Base-by-base conservation (phyloP, 2,329 filamentous ascomycete species). In the Fusarium beomiforme region DNA sequence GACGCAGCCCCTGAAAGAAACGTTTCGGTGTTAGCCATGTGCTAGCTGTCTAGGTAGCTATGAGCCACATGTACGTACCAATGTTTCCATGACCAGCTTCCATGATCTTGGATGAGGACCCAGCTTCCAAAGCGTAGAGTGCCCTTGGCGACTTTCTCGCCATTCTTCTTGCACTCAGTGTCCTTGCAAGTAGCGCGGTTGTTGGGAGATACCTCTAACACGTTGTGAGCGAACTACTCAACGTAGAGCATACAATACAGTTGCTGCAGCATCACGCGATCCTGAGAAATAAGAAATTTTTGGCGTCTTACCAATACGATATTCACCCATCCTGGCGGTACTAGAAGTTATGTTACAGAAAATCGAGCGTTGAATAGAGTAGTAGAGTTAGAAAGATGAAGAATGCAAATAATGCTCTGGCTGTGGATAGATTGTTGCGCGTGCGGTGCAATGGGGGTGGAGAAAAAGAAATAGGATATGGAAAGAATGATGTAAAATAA, bases 41-140 rank as follows among this genome's bases (percentile, higher is more conserved):
- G 24, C 33, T 50, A 53, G n/a, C 16, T 39, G 19, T n/a, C 53
- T 36, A 34, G 41, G 19, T 42, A 34, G 41, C n/a, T 42, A 54
- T 16, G 49, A 43, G 10, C 43, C 21, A 50, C 19, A 53, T 16
- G 43, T 37, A 75, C 87, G 78, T 86, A 97, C 95, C 95, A 98
- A 80, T 98, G 95, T 78, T 91, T 92, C 90, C 92, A 98, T 62
- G 84, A 81, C 89, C 90, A 97, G 76, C 86, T 87, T 43, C 88
- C 88, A 76, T 90, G 86, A 0, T 88, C 86, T 0, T 84, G 76
- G 33, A 91, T 87, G 12, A 87, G 87, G 69, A 97, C 87, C 85
- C 91, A 93, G 24, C 86, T 87, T 43, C 93, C 95, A 57, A 94
- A 88, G 59, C 95, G 92, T 5, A 97, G 83, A 71, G 93, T 89